Percentiles rank a stretch among this genome's conserved stretches.
Conservation (phyloP, 768 basidiomycete species). For the Trametes cingulata region DNA sequence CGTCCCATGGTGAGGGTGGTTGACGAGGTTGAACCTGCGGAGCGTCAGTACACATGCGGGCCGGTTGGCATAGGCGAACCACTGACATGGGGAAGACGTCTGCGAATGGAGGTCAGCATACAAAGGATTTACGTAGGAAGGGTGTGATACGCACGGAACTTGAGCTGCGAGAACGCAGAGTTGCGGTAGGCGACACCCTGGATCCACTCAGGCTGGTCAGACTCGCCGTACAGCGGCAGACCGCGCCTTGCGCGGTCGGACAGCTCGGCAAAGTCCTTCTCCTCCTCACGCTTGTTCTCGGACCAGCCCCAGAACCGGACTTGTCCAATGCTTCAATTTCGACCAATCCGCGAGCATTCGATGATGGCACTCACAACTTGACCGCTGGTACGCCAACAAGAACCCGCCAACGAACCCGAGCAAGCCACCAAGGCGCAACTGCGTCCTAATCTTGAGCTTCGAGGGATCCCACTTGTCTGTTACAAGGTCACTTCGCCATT, state of each 20-base stretch:
- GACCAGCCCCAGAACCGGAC: slow-evolving; percentile 96
- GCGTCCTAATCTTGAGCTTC: slow-evolving; percentile 39
- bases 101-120: slow-evolving; percentile 32
- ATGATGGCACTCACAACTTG: slow-evolving; percentile 62
- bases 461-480: slow-evolving; percentile 50
- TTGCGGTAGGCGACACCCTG: slow-evolving; percentile 86
- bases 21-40: slow-evolving; percentile 92
- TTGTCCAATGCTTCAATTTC: slow-evolving; percentile 28
- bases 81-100: slow-evolving; percentile 78
- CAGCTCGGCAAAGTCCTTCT: slow-evolving; percentile 76
- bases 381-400: slow-evolving; percentile 89
- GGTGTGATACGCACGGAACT: slow-evolving; percentile 63
- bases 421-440: slow-evolving; percentile 60
- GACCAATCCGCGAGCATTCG: neutral
- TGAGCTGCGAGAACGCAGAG: slow-evolving; percentile 91
- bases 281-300: slow-evolving; percentile 84
- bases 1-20: slow-evolving; percentile 85
- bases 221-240: slow-evolving; percentile 84
- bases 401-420: slow-evolving; percentile 91
- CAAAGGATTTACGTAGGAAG: neutral
- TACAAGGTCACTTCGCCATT: neutral
- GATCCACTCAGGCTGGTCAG: slow-evolving; percentile 80
- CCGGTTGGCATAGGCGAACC: neutral
- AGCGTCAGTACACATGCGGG: neutral
- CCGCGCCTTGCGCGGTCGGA: slow-evolving; percentile 73